Evolutionary conservation across 495 filamentous ascomycete genomes (phyloP), one percentile per base, ranked within the genome.

Genomic region (Amorphotheca resinae): DNA sequence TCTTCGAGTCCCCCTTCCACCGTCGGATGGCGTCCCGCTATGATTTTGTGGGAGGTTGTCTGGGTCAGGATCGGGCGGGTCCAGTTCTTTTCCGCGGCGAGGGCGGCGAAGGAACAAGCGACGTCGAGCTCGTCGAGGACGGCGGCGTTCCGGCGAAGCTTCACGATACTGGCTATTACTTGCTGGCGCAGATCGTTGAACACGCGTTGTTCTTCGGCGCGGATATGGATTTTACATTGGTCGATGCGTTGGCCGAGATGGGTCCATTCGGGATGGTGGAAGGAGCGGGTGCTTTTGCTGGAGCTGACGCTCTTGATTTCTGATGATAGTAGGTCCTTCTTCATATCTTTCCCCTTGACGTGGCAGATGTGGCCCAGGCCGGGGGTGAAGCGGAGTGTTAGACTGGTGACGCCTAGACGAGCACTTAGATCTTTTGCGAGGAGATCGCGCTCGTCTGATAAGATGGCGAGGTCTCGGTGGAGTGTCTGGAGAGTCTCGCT

Each of bases 61-160:
- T 21, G 17, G 33, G 50, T 52, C 9, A 98, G 57, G 6, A 79
- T 63, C 0, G 91, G 91, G 0, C 93, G 74, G 2, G 76, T 69
- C 43, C 88, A 77, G 15, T 67, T 60, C 44, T 84, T 77, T 54
- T 91, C 84, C 16, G 65, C 55, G 0, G 91, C 89, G 7, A 96
- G 64, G 0, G 59, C 69, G 4, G 93, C 84, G 40, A 91, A 91
- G 0, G 84, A 84, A 47, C 82, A 82, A 1, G 80, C 76, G 20
- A 98, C 79, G 59, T 98, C 91, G 3, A 98, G 70, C 59, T 93
- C 84, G 56, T 95, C 93, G 16, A 98, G 74, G 0, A 94, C 86
- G 2, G 73, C 67, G 2, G 88, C 89, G 58, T 94, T 95, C 41
- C 79, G 81, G 0, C 91, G 79, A 12, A 98, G 76, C 46, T 79